Evolutionary conservation across 2,329 filamentous ascomycete species (phyloP).

Genomic region (Lasiodiplodia citricola): DNA sequence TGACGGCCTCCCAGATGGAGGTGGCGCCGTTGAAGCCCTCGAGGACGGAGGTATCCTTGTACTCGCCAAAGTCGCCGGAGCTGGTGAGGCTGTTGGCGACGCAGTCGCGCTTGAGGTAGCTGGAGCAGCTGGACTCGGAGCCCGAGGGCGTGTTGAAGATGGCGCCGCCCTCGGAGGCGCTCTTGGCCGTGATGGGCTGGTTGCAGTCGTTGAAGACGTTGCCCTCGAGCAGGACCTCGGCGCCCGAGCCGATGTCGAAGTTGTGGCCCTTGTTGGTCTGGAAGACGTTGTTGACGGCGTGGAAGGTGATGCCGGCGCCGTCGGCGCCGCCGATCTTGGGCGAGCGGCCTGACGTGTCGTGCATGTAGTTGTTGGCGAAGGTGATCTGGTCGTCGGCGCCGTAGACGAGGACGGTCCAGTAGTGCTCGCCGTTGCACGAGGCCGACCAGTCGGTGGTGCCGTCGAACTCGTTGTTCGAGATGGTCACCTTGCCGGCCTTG

Average conservation of each 20-base stretch:
- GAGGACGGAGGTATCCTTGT: constrained; percentile 12
- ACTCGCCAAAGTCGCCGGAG: constrained; percentile 26
- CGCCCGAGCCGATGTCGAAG: constrained; percentile 47
- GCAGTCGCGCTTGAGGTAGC: constrained; percentile 22
- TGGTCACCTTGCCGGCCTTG: constrained; percentile 40
- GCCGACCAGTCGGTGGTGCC: constrained; percentile 51
- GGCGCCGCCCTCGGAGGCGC: constrained; percentile 36
- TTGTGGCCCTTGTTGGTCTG: constrained; percentile 39
- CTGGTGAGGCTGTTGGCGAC: constrained; percentile 25
- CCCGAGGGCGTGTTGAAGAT: constrained; percentile 35
- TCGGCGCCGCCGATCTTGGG: constrained; percentile 49
- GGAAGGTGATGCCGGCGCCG: constrained; percentile 34
- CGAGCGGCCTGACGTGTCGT: constrained; percentile 52
- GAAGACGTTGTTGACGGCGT: constrained; percentile 38
- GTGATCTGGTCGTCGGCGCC: constrained; percentile 50
- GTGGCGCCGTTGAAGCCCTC: constrained; percentile 18
- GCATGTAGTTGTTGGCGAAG: constrained; percentile 52
- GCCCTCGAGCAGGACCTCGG: constrained; percentile 46
- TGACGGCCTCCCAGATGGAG: constrained; percentile 7
- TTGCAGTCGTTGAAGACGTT: constrained; percentile 53
- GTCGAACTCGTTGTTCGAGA: constrained; percentile 56
- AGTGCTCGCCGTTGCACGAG: constrained; percentile 43
- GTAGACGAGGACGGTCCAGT: constrained; percentile 39
- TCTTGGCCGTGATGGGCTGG: constrained; percentile 45
- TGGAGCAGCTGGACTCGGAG: constrained; percentile 16